Base-by-base conservation (phyloP, 129 eudicot species). In the Helichrysum umbraculigerum region DNA sequence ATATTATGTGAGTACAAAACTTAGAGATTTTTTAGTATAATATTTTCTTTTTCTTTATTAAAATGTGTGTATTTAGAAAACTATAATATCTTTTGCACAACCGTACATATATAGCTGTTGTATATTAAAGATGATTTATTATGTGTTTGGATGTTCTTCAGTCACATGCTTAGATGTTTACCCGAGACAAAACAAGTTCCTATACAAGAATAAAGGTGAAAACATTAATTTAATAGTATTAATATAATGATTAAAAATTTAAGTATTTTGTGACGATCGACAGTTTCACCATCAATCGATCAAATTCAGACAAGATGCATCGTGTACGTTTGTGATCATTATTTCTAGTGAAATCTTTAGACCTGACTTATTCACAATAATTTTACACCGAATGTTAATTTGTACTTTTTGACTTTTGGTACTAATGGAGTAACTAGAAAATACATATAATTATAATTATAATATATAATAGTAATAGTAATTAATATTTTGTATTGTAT, bases 31-130 rank as follows among this genome's bases (percentile, higher is more conserved):
- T 25, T 25, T 25, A 25, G 28, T 61, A 44, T 33, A 29, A 28
- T 61, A 47, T 78, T 15, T 0, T 42, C 32, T 52, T 78, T 33
- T 42, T 71, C 47, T 44, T 70, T 7, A 41, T 39, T 39, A 19
- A 7, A 28, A 5, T 11, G 12, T 14, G 12, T 8, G 14, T 68
- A 41, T 70, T 19, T 30, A 47, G 4, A 44, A 44, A 29, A 71
- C 16, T 52, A 11, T 20, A n/a, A 42, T 44, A 67, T 44, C 17
- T 32, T 32, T 9, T 11, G 35, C 32, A 60, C 66, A 35, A 35
- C 7, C 7, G 15, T 14, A 71, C 37, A 25, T 70, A 34, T 68
- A 71, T 71, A 71, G 82, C 77, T 71, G 77, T 54, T 32, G 51
- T 30, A 42, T 11, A 42, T 11, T 70, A 71, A 71, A 72, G 51